Evolutionary conservation across 2,329 filamentous ascomycete genomes (phyloP).

Genomic region (Diplodia corticola): DNA sequence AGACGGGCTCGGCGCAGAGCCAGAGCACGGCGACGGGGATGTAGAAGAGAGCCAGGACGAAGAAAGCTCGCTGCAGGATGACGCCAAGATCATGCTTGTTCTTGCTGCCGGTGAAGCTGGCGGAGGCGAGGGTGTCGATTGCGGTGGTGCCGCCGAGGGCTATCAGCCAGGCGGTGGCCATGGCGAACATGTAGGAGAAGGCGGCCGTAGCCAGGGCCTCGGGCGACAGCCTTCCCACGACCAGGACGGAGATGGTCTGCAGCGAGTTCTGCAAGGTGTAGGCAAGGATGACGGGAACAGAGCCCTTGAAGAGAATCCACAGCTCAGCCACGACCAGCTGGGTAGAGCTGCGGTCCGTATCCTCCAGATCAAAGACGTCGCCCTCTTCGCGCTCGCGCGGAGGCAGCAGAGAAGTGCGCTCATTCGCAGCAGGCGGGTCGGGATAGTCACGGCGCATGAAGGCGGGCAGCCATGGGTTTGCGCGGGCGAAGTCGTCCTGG

Average conservation of each 20-base stretch:
- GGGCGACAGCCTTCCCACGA: slow-evolving; percentile 76
- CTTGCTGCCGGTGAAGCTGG: slow-evolving; percentile 76
- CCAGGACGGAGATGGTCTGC: slow-evolving; percentile 77
- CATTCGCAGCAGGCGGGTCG: slow-evolving; percentile 32
- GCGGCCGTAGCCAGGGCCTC: slow-evolving; percentile 79
- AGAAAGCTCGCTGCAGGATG: slow-evolving; percentile 72
- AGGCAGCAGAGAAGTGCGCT: slow-evolving; percentile 47
- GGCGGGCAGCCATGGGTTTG: slow-evolving; percentile 34
- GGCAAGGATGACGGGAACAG: slow-evolving; percentile 76
- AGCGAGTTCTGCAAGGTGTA: slow-evolving; percentile 85
- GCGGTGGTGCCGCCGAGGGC: slow-evolving; percentile 83
- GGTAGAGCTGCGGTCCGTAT: slow-evolving; percentile 35
- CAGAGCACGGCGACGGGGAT: slow-evolving; percentile 71
- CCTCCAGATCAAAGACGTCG: slow-evolving; percentile 43
- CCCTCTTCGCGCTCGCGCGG: slow-evolving; percentile 42
- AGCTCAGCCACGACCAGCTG: slow-evolving; percentile 59
- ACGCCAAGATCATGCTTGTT: slow-evolving; percentile 78
- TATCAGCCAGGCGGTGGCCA: slow-evolving; percentile 85
- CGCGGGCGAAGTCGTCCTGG: slow-evolving; percentile 21
- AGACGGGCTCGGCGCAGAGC: slow-evolving; percentile 72
- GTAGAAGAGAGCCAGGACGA: slow-evolving; percentile 73
- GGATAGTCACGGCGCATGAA: slow-evolving; percentile 27
- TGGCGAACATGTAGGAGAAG: slow-evolving; percentile 92
- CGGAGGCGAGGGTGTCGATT: slow-evolving; percentile 80
- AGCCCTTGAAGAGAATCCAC: slow-evolving; percentile 66